Percentiles rank a stretch among this genome's conserved stretches.
phyloP scores from a whole-genome alignment of 1,284 basidiomycete genomes.

The Bjerkandera adusta region DNA sequence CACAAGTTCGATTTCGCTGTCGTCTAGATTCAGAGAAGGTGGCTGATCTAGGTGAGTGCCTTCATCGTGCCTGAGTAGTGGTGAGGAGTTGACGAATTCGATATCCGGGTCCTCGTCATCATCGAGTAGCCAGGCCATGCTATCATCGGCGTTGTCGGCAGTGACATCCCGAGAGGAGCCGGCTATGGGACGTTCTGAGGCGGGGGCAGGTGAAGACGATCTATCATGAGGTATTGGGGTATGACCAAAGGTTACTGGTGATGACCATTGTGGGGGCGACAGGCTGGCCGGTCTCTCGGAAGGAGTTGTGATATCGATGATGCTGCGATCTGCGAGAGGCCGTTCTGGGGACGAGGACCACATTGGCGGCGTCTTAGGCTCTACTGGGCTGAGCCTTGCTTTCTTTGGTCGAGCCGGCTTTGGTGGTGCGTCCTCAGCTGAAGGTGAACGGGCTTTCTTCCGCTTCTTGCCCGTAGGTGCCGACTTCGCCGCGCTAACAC shows the following conservation, averaged over 20 bases:
- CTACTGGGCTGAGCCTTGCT: not conserved
- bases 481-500: constrained; percentile 17
- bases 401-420: not conserved
- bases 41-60: too few relatives aligned
- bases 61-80: too few relatives aligned
- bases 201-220: constrained; percentile 3
- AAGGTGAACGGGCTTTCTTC: not conserved
- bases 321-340: constrained; percentile 16
- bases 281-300: not conserved
- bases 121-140: constrained; percentile 65
- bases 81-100: constrained; percentile 49
- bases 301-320: constrained; percentile 25
- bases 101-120: constrained; percentile 45
- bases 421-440: not conserved
- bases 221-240: not conserved
- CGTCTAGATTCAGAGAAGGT: constrained; percentile 1
- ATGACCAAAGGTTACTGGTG: constrained; percentile 2
- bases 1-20: constrained; percentile 9
- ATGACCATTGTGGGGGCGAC: constrained; percentile 1
- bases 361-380: not conserved
- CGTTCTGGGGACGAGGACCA: constrained; percentile 1
- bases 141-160: constrained; percentile 19
- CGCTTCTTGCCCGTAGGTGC: constrained; percentile 4
- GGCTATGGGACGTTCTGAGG: constrained; percentile 15
- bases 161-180: constrained; percentile 15